Evolutionary conservation across 768 basidiomycete genomes (phyloP), one percentile per base, ranked within the genome.

Genomic region (Phylloporus rhodoxanthus): DNA sequence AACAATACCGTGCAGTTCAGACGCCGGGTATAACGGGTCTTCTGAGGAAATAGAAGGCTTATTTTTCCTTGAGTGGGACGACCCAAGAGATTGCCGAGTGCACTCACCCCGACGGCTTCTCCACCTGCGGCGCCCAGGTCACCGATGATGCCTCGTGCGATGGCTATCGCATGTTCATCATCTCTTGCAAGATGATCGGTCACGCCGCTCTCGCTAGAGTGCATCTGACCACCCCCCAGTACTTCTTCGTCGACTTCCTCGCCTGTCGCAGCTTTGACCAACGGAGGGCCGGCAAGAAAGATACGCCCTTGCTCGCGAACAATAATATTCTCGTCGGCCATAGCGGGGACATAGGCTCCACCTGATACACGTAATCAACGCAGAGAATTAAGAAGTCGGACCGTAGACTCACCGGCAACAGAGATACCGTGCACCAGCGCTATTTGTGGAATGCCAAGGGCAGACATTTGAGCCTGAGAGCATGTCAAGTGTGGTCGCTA

Each of bases 301-400:
- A 97, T 96, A 15, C 79, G 85, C 0, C 93, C 93, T 70, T 95
- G 92, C 52, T 93, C 87, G 51, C 84, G 81, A 28, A 91, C 89
- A 53, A 91, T 93, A 58, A 91, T 78, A 55, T 91, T 93, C 68
- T 93, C 90, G 62, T 97, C 93, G 1, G 92, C 90, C 90, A 97
- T 95, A 2, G 93, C 93, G 23, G 93, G 92, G 37, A 95, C 91
- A 69, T 92, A 94, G 34, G 92, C 92, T 50, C 92, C 92, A 49
- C 87, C 87, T 85, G 39, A 15, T 43, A 28, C 15, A 57, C 48
- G 51, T 41, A 36, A 50, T 41, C 33, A 50, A 50, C 20, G 41
- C 37, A 39, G 53, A 36, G 42, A 25, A 38, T 13, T 6, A 43
- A 38, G 43, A 39, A 50, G 48, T 46, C 7, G 30, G 38, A 29